Evolutionary conservation across 352 stramenopile genomes (phyloP), one percentile per base, ranked within the genome.

Genomic region (Plasmopara viticola): DNA sequence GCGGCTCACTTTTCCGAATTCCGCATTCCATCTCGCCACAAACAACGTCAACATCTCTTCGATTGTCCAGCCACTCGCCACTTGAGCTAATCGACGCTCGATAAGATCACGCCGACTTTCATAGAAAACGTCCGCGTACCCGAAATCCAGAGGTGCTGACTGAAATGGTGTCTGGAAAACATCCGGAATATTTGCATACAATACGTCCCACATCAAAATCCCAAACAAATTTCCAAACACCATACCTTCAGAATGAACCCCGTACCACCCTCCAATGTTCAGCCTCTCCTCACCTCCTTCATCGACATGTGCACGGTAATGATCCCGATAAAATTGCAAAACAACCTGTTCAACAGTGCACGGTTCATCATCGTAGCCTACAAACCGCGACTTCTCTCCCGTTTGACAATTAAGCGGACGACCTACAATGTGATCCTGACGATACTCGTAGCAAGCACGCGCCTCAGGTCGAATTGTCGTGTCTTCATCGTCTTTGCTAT

Each of bases 151-250:
- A 29, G 80, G 82, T 25, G 58, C 72, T 0, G 70, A 59, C 46
- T 95, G 85, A 41, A 84, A 95, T 6, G 72, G 77, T n/a, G 73
- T 93, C 62, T 95, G 85, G 50, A 96, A 95, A 2, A 95, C 87
- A 45, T 93, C 66, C 2, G 78, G 67, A 14, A 95, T 65, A n/a
- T 52, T 64, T 0, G 75, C 69, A 39, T 95, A 96, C 28, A 96
- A 51, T 9, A 92, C 56, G 31, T 94, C 80, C 87, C 87, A 95
- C 72, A 96, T 79, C n/a, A 95, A 75, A 14, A 96, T 53, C 0
- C 84, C 81, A 58, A 94, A 94, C 2, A 96, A 41, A 42, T 82
- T 86, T 12, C 66, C 58, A 28, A 96, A 48, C 31, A 87, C 57
- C 37, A 56, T 53, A 0, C 87, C 86, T 65, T 95, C 86, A 20